Evolutionary conservation across 306 rosid species (phyloP), one percentile per base, ranked within the genome.

Genomic region (Quercus rubra): DNA sequence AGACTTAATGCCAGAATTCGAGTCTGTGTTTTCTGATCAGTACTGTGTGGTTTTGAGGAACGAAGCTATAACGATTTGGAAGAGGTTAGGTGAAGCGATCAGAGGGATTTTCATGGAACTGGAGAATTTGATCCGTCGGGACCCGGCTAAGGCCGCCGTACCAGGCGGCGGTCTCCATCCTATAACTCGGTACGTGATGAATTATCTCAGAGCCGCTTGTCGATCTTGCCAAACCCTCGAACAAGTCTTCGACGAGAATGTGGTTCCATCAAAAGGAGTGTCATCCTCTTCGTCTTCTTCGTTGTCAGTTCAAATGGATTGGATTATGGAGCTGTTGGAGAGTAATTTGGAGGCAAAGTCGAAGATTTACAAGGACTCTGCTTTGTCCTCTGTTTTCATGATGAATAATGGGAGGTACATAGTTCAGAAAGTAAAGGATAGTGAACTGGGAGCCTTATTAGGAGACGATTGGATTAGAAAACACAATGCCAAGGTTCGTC

Each of bases 121-220:
- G 76, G 98, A 95, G 88, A 95, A 95, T 88, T 77, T 93, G 75
- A 95, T 95, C 70, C 91, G 94, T 20, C 91, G 94, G 0, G 99
- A 95, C 69, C 98, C 99, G 1, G 92, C 97, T 0, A 95, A 90
- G 78, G 69, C 81, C 0, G 88, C 89, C 0, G 99, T 95, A 38
- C 99, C 99, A 0, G 94, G 94, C 6, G 99, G 99, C 1, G 97
- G 96, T 4, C 93, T 91, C 58, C 98, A 95, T 33, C 99, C 98
- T 11, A 91, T 95, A 23, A 95, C 96, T 9, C 98, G 99, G 8
- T 95, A 95, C 3, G 99, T 95, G 84, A 93, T 93, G 98, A 95
- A 95, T 76, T 95, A 95, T 83, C 96, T 95, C 4, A 90, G 89
- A 0, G 98, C 99, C 0, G 99, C 99, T 0, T 92, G 98, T 79